Evolutionary conservation across 2,329 filamentous ascomycete genomes (phyloP), one percentile per base, ranked within the genome.

Genomic region (Exophiala spinifera): DNA sequence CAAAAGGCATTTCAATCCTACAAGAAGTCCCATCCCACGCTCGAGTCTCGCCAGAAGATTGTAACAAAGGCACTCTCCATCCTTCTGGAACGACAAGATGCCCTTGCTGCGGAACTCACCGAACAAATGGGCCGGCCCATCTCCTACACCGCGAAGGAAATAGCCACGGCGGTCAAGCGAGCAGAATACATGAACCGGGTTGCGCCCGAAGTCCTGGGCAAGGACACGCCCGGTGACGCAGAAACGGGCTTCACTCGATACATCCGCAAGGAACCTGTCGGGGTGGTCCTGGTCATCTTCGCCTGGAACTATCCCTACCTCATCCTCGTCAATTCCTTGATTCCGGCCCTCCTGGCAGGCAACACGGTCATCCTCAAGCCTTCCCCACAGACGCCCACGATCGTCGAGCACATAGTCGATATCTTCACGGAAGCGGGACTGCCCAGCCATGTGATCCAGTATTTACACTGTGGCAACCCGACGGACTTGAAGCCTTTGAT

Each of bases 231-330:
- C 25, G 91, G 91, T 7, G 89, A 95, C 69, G 73, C 83, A 2
- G 90, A 97, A 73, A 83, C 87, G 66, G 91, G 92, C 0, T 96
- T 96, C 77, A 91, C 86, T 74, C 82, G 92, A 62, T 96, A 89
- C 68, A 90, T 97, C 68, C 85, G 86, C 70, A 95, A 95, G 73
- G 83, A 89, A 7, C 89, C 92, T 0, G 82, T 96, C 49, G 92
- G 92, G 1, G 90, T 91, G 10, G 88, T 94, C 14, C 79, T 97
- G 55, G 81, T 96, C 61, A 83, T 97, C 57, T 96, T 96, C 73
- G 88, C 92, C 0, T 97, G 92, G 92, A 97, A 97, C 74, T 97
- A 97, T 68, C 92, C 92, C 20, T 97, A 96, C 71, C 78, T 97
- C 46, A 95, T 91, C 62, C 83, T 96, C 25, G 83, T 96, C 68